Percentiles rank a stretch among this genome's conserved stretches.
Evolutionary conservation across 2,329 filamentous ascomycete species (phyloP).

Genomic region (Aspergillus nomiae): DNA sequence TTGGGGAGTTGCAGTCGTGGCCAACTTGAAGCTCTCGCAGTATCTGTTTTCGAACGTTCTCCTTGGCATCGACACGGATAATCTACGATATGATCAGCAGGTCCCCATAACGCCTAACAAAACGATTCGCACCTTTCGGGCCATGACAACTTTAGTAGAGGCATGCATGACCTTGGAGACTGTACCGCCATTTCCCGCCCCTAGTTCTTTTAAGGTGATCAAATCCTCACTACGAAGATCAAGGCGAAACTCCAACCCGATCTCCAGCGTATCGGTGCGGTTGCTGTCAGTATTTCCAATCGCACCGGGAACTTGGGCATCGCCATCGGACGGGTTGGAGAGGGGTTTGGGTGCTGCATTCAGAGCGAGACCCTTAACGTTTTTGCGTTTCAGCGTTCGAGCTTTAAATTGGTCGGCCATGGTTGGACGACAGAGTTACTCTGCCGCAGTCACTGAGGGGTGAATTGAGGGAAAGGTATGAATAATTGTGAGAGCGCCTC

Average conservation of each 20-base stretch:
- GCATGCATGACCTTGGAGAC: conserved; percentile 98
- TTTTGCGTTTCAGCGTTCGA: conserved; percentile 96
- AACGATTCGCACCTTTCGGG: conserved; percentile 74
- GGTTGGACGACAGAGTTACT: conserved; percentile 10
- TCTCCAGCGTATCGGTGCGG: conserved; percentile 76
- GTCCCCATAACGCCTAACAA: not conserved
- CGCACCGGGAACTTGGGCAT: conserved; percentile 62
- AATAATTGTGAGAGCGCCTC: not conserved
- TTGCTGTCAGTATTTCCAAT: conserved; percentile 61
- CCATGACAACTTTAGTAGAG: conserved; percentile 94
- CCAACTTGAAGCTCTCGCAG: conserved; percentile 97
- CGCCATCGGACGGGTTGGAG: conserved; percentile 71
- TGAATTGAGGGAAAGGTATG: not conserved
- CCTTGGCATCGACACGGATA: conserved; percentile 97
- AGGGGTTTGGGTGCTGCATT: conserved; percentile 72
- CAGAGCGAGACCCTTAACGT: conserved; percentile 92
- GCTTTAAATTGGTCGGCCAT: conserved; percentile 66
- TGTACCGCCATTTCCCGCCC: conserved; percentile 93
- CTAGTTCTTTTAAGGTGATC: conserved; percentile 89
- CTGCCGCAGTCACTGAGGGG: not conserved
- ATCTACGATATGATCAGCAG: conserved; percentile 58
- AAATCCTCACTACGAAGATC: conserved; percentile 90
- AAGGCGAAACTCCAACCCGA: conserved; percentile 94
- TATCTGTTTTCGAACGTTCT: conserved; percentile 94
- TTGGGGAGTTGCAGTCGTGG: conserved; percentile 94